Conservation (phyloP, 2,329 filamentous ascomycete genomes). For the Claviceps arundinis region DNA sequence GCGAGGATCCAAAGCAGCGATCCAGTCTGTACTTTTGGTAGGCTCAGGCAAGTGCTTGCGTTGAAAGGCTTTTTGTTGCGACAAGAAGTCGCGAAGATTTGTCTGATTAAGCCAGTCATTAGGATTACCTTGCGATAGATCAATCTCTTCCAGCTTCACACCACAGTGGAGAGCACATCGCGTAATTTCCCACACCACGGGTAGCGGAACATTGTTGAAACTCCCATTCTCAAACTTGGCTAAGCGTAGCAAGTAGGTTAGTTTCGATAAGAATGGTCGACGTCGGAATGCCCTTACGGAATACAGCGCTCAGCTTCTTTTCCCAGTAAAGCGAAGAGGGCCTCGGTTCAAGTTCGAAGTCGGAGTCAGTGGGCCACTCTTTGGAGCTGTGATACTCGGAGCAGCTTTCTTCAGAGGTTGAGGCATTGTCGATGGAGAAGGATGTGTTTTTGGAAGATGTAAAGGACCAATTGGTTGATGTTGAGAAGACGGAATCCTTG, state of each 20-base stretch:
- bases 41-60: slow-evolving; percentile 35
- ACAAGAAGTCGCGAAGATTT: slow-evolving; percentile 28
- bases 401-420: background rate
- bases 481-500: background rate
- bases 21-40: slow-evolving; percentile 32
- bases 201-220: slow-evolving; percentile 31
- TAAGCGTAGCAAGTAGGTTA: slow-evolving; percentile 7
- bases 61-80: slow-evolving; percentile 24
- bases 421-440: background rate
- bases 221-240: slow-evolving; percentile 25
- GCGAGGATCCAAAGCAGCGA: slow-evolving; percentile 25
- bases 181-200: slow-evolving; percentile 38
- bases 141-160: slow-evolving; percentile 23
- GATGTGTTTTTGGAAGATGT: slow-evolving; percentile 4
- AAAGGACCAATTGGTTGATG: background rate
- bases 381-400: slow-evolving; percentile 10
- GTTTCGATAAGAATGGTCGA: background rate
- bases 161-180: slow-evolving; percentile 33
- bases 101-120: slow-evolving; percentile 29
- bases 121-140: slow-evolving; percentile 21
- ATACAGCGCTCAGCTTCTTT: slow-evolving; percentile 22
- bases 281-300: slow-evolving; percentile 22
- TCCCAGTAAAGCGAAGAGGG: slow-evolving; percentile 4
- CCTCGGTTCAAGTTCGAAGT: background rate
- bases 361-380: slow-evolving; percentile 6